Base-by-base conservation (phyloP, 2,329 filamentous ascomycete genomes). In the Sporothrix mexicana region DNA sequence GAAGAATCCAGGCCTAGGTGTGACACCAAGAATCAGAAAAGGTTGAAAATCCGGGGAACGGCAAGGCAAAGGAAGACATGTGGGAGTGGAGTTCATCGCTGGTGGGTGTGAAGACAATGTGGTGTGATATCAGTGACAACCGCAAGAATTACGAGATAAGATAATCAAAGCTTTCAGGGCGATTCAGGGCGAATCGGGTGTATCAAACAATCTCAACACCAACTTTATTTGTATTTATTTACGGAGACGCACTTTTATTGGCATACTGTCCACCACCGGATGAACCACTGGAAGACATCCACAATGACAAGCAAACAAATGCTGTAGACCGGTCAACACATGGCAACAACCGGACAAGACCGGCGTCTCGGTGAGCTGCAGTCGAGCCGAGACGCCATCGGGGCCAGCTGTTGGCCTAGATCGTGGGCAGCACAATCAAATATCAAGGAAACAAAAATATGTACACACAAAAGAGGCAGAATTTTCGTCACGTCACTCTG, bases 321-420 rank as follows among this genome's bases (percentile, higher is more conserved):
- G 12, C 49, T 51, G 49, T 7, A 17, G 6, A 17, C 3, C 6
- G 10, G 1, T 36, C 57, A 8, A 61, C n/a, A 41, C 57, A 30
- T n/a, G 62, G 5, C 30, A 30, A 67, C 36, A 8, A 36, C 55
- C 6, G n/a, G 23, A 15, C 13, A 55, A 7, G n/a, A 4, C 36
- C 17, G 61, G 61, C 61, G 8, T 45, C 47, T 8, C 43, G 62
- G 45, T 30, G 66, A 69, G 47, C 66, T 55, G 66, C 49, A 69
- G 66, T 55, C 66, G 20, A 20, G 45, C 62, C 43, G 62, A 49
- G 62, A 47, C n/a, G 62, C 62, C 62, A n/a, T 67, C 43, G 23
- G 62, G 20, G n/a, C 62, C 62, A 49, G 62, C 45, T 15, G 43
- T 8, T n/a, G 43, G 23, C 10, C n/a, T 47, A 43, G n/a, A 61